phyloP scores from a whole-genome alignment of 2,329 filamentous ascomycete genomes.

The Curvularia spicifera region DNA sequence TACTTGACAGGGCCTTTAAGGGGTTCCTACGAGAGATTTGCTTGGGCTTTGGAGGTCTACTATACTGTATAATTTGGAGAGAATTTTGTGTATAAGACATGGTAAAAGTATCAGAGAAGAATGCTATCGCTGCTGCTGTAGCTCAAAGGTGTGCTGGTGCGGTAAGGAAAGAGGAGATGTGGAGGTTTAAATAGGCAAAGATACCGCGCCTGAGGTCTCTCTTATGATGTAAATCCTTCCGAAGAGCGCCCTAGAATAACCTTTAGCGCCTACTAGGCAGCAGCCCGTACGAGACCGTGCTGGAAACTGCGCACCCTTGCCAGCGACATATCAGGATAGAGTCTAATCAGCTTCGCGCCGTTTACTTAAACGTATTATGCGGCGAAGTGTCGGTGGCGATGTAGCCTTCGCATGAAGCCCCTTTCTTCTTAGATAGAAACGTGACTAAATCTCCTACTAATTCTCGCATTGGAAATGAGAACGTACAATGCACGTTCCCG shows the following conservation, averaged over 20 bases:
- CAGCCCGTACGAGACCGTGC: conserved; percentile 10
- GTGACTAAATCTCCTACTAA: conserved; percentile 11
- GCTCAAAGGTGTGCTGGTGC: conserved; percentile 9
- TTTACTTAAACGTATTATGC: conserved; percentile 6
- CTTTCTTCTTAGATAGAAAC: conserved; percentile 9
- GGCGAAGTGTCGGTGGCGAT: conserved; percentile 14
- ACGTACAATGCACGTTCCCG: conserved; percentile 14
- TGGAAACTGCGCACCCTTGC: conserved; percentile 14
- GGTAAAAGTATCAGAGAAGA: conserved; percentile 13
- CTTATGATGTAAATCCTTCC: conserved; percentile 9
- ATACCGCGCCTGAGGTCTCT: conserved; percentile 12
- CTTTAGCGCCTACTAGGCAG: conserved; percentile 11
- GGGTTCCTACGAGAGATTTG: conserved; percentile 13
- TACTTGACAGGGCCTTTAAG: conserved; percentile 9
- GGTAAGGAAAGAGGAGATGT: conserved; percentile 12
- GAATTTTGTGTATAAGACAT: conserved; percentile 1
- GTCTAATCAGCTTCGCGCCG: conserved; percentile 14
- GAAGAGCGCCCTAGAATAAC: conserved; percentile 11
- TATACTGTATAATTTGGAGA: conserved; percentile 18
- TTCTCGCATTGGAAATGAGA: conserved; percentile 9
- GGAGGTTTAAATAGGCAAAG: conserved; percentile 23
- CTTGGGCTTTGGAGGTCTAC: conserved; percentile 16
- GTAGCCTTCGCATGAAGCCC: conserved; percentile 18
- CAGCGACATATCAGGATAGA: conserved; percentile 9
- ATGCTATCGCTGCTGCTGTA: conserved; percentile 15